These are phyloP conservation scores for Fusarium euwallaceae DNA, from an alignment of 2,329 filamentous ascomycete genomes.

Conservation along the genomic window DNA sequence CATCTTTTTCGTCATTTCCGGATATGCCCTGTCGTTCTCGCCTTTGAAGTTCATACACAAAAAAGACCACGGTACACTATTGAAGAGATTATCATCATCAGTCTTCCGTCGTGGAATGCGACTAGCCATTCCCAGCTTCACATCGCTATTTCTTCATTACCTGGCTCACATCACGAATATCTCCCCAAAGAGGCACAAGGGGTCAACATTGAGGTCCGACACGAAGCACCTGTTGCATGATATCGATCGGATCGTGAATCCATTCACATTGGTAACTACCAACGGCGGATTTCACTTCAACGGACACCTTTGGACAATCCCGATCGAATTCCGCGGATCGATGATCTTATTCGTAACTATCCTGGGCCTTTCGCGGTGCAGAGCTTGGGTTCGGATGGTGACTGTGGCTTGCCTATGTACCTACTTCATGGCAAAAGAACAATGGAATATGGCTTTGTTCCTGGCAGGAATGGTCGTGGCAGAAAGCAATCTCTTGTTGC, in stretches of 20 bases:
- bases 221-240: not conserved
- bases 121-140: not conserved
- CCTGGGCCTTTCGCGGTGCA: not conserved
- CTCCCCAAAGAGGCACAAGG: not conserved
- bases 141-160: not conserved
- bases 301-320: not conserved
- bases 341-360: not conserved
- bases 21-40: not conserved
- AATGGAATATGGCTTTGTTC: not conserved
- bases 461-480: not conserved
- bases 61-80: not conserved
- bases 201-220: not conserved
- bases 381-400: not conserved
- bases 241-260: not conserved
- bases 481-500: not conserved
- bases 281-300: not conserved
- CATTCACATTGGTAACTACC: not conserved
- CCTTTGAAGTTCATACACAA: not conserved
- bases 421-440: not conserved
- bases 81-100: not conserved
- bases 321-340: not conserved
- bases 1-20: not conserved
- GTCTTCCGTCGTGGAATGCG: not conserved
- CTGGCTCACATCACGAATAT: not conserved
- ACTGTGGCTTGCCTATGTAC: not conserved